Conservation (phyloP, 805 yeast species). For the Danielia reshetovae region DNA sequence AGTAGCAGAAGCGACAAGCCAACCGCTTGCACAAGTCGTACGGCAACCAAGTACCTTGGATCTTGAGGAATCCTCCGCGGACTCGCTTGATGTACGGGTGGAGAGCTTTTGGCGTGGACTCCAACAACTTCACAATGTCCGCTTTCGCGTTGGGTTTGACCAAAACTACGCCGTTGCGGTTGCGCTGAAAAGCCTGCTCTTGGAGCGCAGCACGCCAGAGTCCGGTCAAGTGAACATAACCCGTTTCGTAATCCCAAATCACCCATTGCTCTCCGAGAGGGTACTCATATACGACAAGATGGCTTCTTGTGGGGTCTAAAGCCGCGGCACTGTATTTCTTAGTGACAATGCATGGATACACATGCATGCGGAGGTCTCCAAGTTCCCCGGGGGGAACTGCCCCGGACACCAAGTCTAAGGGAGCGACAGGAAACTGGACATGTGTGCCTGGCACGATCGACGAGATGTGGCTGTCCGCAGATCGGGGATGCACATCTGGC, state of each 20-base stretch:
- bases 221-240: slow-evolving; percentile 84
- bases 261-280: slow-evolving; percentile 66
- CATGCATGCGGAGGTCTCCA: background rate
- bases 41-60: slow-evolving; percentile 94
- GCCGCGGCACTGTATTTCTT: slow-evolving; percentile 65
- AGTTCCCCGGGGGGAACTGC: background rate
- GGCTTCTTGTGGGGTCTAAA: slow-evolving; percentile 62
- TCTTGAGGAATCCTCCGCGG: slow-evolving; percentile 86
- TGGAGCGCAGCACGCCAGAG: slow-evolving; percentile 63
- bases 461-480: no score
- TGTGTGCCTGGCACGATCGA: no score
- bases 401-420: no score
- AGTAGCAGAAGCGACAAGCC: slow-evolving; percentile 73
- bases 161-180: background rate
- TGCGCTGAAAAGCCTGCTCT: slow-evolving; percentile 1
- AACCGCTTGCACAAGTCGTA: slow-evolving; percentile 60
- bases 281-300: slow-evolving; percentile 69
- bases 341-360: slow-evolving; percentile 6
- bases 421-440: no score
- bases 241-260: slow-evolving; percentile 82
- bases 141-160: slow-evolving; percentile 47
- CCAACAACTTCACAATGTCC: slow-evolving; percentile 69
- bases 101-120: slow-evolving; percentile 55
- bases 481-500: no score
- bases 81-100: slow-evolving; percentile 66